phyloP scores from a whole-genome alignment of 495 filamentous ascomycete species.

The Podospora sp. region DNA sequence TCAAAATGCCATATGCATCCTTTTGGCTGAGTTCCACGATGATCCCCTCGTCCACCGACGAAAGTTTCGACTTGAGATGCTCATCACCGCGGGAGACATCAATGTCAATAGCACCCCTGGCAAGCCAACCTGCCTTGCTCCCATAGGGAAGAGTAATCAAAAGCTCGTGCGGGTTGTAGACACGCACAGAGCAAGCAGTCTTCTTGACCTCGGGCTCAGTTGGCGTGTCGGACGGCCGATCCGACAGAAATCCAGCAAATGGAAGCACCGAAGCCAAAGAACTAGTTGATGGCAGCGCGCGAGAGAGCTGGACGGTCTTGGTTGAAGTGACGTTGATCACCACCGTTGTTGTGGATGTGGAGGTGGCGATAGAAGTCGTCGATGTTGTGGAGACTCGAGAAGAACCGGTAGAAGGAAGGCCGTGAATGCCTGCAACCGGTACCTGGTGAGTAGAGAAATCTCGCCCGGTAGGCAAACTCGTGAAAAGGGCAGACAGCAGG shows the following conservation, averaged over 20 bases:
- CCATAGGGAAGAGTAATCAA: slow-evolving; percentile 41
- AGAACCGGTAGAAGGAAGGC: slow-evolving; percentile 10
- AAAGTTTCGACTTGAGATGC: slow-evolving; percentile 44
- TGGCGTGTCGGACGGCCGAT: slow-evolving; percentile 34
- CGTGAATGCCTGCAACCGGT: slow-evolving; percentile 23
- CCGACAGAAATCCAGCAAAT: slow-evolving; percentile 44
- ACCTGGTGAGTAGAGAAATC: neutral
- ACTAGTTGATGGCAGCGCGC: slow-evolving; percentile 45
- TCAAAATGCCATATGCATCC: slow-evolving; percentile 47
- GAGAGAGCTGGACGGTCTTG: slow-evolving; percentile 36
- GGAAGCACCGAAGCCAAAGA: slow-evolving; percentile 41
- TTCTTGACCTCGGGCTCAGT: slow-evolving; percentile 28
- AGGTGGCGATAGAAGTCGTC: slow-evolving; percentile 31
- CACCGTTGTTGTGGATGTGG: slow-evolving; percentile 40
- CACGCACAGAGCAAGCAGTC: slow-evolving; percentile 42
- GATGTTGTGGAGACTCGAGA: slow-evolving; percentile 13
- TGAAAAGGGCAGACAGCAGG: slow-evolving; percentile 12
- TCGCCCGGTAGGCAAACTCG: neutral
- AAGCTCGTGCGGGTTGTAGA: slow-evolving; percentile 42
- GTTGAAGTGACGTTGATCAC: slow-evolving; percentile 43
- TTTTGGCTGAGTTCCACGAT: slow-evolving; percentile 43
- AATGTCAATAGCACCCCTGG: slow-evolving; percentile 47
- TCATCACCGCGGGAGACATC: slow-evolving; percentile 45
- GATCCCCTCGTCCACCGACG: slow-evolving; percentile 47
- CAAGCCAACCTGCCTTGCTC: slow-evolving; percentile 45